Base-by-base conservation (phyloP, 2,329 filamentous ascomycete species). In the Endocalyx cinctus region DNA sequence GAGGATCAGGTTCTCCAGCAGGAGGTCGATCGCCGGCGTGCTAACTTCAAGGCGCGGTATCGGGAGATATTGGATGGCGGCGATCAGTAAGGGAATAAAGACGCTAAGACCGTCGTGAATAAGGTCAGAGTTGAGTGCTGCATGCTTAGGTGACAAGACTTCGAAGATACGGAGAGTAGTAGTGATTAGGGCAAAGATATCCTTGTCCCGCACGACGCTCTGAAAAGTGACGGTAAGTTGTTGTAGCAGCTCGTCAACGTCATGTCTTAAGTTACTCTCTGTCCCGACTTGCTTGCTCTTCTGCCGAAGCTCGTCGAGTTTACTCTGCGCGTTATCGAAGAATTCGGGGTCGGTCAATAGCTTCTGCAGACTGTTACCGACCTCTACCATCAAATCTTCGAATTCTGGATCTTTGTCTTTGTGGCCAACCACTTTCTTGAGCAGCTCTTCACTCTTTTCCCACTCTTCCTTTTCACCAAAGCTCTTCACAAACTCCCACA, bases 1-100 rank as follows among this genome's bases (percentile, higher is more conserved):
- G 19, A 97, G 71, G 39, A 97, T 84, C 19, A 97, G 69, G 44
- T 94, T 96, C 54, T 97, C 90, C 3, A 97, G 66, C 1, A 97
- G 66, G 5, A 97, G 73, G 48, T 96, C 89, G 34, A 94, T 70
- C 20, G 85, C 79, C 0, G 88, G 89, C 4, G 82, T 84, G 1
- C 86, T 84, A 5, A 96, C 69, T 58, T 96, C 90, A n/a, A 96
- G 62, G 5, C 90, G 82, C 1, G 89, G 89, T 33, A 97, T 92
- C 0, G 90, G 90, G 4, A 97, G 66, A 59, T 87, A 88, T 55
- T 96, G 88, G 19, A 97, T 71, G 3, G 78, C 77, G 45, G 86
- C 73, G 37, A 96, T 74, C 4, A 88, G 52, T 10, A 87, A 64
- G 0, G 90, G 90, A 5, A 92, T 69, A 54, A 96, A 89, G 10